Evolutionary conservation across 2,329 filamentous ascomycete species (phyloP).

Genomic region (Orbilia brochopaga): DNA sequence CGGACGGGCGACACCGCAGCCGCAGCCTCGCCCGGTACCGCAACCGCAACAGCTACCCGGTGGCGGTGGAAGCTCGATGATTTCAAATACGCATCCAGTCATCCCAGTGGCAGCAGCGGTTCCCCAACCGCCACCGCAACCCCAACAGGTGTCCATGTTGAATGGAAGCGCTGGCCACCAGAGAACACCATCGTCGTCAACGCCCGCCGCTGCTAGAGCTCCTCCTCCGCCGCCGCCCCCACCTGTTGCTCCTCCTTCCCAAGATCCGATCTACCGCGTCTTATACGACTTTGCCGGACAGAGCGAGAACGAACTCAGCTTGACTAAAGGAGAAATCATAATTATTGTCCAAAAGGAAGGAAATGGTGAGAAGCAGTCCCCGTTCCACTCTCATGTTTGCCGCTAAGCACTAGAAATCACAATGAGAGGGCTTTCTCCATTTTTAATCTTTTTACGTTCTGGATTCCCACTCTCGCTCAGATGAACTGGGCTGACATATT

Average conservation of each 20-base stretch:
- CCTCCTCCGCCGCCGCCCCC: slow-evolving; percentile 68
- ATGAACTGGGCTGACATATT: slow-evolving; percentile 56
- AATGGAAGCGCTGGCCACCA: slow-evolving; percentile 34
- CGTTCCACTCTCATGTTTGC: background rate
- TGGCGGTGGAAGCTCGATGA: slow-evolving; percentile 57
- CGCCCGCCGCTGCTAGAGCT: slow-evolving; percentile 60
- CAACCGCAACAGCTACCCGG: slow-evolving; percentile 40
- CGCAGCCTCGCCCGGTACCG: slow-evolving; percentile 45
- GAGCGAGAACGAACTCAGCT: slow-evolving; percentile 77
- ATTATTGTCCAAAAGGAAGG: slow-evolving; percentile 92
- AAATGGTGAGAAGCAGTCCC: slow-evolving; percentile 72
- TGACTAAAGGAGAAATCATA: slow-evolving; percentile 79
- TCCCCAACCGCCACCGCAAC: slow-evolving; percentile 5
- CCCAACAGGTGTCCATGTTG: slow-evolving; percentile 20
- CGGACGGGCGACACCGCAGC: slow-evolving; percentile 63
- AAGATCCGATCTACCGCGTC: slow-evolving; percentile 83
- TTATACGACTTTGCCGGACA: slow-evolving; percentile 90
- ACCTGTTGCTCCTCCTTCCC: slow-evolving; percentile 66
- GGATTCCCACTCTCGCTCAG: no score
- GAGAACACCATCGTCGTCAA: slow-evolving; percentile 34
- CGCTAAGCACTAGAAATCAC: slow-evolving; percentile 2
- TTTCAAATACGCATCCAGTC: slow-evolving; percentile 43
- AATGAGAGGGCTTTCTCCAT: slow-evolving; percentile 11
- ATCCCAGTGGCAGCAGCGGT: slow-evolving; percentile 20
- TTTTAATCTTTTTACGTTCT: background rate